These are phyloP conservation scores for Xylariales sp. DNA, from an alignment of 2,329 filamentous ascomycete species.

Conservation along the genomic window DNA sequence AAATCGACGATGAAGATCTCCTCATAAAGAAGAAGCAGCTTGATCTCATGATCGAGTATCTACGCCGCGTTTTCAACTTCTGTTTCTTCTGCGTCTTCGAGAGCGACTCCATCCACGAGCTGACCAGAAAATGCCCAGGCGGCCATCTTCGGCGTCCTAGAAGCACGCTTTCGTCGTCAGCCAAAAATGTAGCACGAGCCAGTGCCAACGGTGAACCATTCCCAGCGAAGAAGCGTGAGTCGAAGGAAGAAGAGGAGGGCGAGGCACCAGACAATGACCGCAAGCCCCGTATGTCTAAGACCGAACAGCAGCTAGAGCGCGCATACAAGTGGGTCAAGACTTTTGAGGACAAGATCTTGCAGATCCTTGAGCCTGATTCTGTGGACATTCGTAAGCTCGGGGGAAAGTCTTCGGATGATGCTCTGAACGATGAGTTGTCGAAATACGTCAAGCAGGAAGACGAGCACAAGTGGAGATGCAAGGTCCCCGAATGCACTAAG, in stretches of 20 bases:
- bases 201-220: conserved; percentile 80
- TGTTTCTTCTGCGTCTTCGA: conserved; percentile 99
- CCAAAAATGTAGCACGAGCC: conserved; percentile 79
- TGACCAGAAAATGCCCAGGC: conserved; percentile 91
- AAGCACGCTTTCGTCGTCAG: conserved; percentile 75
- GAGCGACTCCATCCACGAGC: conserved; percentile 92
- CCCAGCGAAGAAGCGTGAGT: conserved; percentile 71
- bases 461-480: conserved; percentile 94
- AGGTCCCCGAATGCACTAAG: conserved; percentile 92
- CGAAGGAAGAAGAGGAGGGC: conserved; percentile 59
- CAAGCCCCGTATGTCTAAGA: conserved; percentile 70
- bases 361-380: conserved; percentile 85
- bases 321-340: conserved; percentile 99
- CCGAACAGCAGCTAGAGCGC: conserved; percentile 85
- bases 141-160: conserved; percentile 93
- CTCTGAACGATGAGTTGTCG: conserved; percentile 75
- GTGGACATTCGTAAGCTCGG: conserved; percentile 88
- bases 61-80: conserved; percentile 95
- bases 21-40: conserved; percentile 94
- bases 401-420: conserved; percentile 80
- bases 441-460: conserved; percentile 97
- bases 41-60: conserved; percentile 91
- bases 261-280: conserved; percentile 63
- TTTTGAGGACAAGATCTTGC: conserved; percentile 92
- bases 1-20: conserved; percentile 85